Evolutionary conservation across 306 rosid genomes (phyloP).

Genomic region (Gastrolobium villosum): DNA sequence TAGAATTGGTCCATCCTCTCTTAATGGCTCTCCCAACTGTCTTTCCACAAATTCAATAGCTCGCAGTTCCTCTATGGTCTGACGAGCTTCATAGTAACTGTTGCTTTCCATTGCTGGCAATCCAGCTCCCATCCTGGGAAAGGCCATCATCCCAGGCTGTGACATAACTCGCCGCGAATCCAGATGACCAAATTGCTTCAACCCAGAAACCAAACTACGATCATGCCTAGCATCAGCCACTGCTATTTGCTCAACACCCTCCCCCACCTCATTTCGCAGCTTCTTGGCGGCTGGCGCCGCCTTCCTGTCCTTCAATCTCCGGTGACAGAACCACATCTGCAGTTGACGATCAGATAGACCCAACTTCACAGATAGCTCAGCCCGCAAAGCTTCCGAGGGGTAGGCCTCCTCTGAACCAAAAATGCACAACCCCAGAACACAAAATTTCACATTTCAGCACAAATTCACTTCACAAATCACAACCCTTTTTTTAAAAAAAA

Average conservation of each 20-base stretch:
- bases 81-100: constrained; percentile 58
- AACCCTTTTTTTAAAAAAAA: no score
- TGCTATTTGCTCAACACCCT: constrained; percentile 51
- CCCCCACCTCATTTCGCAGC: constrained; percentile 48
- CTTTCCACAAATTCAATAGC: constrained; percentile 78
- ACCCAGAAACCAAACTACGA: constrained; percentile 51
- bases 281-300: constrained; percentile 38
- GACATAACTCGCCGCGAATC: constrained; percentile 52
- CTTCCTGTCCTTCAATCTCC: constrained; percentile 78
- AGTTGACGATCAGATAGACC: constrained; percentile 83
- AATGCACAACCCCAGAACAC: constrained; percentile 11
- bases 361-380: constrained; percentile 64
- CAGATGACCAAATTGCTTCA: constrained; percentile 43
- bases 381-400: constrained; percentile 71
- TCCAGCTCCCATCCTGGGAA: constrained; percentile 55
- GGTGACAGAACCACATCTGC: constrained; percentile 93
- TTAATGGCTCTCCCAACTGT: constrained; percentile 71
- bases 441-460: constrained; percentile 39
- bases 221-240: constrained; percentile 47
- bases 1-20: constrained; percentile 81
- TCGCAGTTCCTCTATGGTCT: constrained; percentile 60
- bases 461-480: constrained; percentile 28
- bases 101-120: constrained; percentile 45
- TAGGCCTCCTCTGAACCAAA: constrained; percentile 63
- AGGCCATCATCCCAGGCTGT: constrained; percentile 49